Conservation (phyloP, 768 basidiomycete genomes). For the Scleroderma bovista region DNA sequence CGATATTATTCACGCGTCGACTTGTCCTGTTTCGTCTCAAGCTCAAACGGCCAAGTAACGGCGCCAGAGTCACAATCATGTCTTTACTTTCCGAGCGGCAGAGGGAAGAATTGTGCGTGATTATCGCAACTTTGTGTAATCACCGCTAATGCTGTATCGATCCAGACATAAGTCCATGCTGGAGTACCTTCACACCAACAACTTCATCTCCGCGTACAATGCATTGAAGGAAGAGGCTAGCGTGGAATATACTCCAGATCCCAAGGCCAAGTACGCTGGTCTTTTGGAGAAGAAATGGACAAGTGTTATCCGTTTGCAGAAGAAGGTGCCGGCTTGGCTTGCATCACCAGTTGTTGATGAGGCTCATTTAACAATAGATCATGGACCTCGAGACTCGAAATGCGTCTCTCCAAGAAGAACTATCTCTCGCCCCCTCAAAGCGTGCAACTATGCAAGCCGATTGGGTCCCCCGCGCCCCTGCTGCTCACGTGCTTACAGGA, state of each 20-base stretch:
- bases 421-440: constrained; percentile 43
- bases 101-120: constrained; percentile 43
- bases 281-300: constrained; percentile 98
- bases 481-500: constrained; percentile 70
- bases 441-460: constrained; percentile 63
- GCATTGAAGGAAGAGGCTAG: constrained; percentile 51
- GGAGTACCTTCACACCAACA: constrained; percentile 66
- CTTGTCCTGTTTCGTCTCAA: constrained; percentile 3
- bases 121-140: constrained; percentile 1
- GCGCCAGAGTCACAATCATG: constrained; percentile 29
- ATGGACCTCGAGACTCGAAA: constrained; percentile 91
- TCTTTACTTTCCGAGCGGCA: constrained; percentile 42
- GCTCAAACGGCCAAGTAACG: constrained; percentile 5
- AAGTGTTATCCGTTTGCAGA: constrained; percentile 90
- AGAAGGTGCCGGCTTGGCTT: constrained; percentile 57
- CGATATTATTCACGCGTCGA: constrained; percentile 11
- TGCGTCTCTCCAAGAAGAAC: constrained; percentile 70
- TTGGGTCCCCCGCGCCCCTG: constrained; percentile 86
- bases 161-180: constrained; percentile 75
- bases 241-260: constrained; percentile 70
- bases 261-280: constrained; percentile 81
- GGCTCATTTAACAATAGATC: constrained; percentile 48
- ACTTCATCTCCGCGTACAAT: constrained; percentile 57
- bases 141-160: constrained; percentile 9
- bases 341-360: constrained; percentile 2